Conservation (phyloP, 495 filamentous ascomycete species). For the Entonaema liquescens region DNA sequence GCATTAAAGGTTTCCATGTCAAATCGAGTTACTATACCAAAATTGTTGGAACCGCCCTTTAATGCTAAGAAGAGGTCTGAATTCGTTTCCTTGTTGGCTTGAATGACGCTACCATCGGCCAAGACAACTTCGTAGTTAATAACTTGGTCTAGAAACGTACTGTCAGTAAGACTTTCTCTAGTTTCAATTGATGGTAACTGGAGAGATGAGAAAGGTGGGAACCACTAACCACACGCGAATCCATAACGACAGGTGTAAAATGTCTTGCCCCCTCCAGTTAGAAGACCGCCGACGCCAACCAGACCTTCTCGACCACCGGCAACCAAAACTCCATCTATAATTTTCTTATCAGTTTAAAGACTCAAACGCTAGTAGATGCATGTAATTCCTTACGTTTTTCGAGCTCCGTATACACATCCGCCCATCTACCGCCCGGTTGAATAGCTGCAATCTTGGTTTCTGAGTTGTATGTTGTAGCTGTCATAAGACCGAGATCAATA, state of each 20-base stretch:
- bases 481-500: constrained; percentile 61
- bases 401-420: constrained; percentile 4
- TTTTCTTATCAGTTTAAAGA: not conserved
- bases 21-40: constrained; percentile 62
- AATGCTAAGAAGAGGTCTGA: constrained; percentile 61
- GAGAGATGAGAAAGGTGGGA: not conserved
- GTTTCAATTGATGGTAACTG: not conserved
- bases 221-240: constrained; percentile 51
- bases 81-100: constrained; percentile 51
- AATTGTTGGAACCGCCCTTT: constrained; percentile 62
- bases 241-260: constrained; percentile 60
- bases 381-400: constrained; percentile 23
- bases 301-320: constrained; percentile 62
- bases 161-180: not conserved
- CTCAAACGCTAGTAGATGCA: not conserved
- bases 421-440: constrained; percentile 49
- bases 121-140: constrained; percentile 59
- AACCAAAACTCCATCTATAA: constrained; percentile 54
- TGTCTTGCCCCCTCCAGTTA: constrained; percentile 65
- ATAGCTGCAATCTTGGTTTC: constrained; percentile 53
- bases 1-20: constrained; percentile 46
- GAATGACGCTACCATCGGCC: constrained; percentile 53
- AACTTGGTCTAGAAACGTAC: constrained; percentile 49
- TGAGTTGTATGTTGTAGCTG: constrained; percentile 46
- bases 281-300: constrained; percentile 67